phyloP scores from a whole-genome alignment of 306 rosid species.

The Astragalus glycyphyllos region DNA sequence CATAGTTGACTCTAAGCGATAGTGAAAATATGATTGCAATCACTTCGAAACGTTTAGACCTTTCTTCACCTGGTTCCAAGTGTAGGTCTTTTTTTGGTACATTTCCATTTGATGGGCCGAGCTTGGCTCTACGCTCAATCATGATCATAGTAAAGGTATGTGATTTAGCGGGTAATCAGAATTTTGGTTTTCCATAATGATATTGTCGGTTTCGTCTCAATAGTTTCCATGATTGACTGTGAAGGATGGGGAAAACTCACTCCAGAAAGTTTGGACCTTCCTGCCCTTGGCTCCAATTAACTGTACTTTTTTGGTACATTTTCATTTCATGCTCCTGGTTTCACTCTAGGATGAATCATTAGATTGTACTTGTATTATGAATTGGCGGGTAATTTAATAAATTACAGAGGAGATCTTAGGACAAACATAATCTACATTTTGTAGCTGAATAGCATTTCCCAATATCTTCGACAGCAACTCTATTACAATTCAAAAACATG shows the following conservation, averaged over 20 bases:
- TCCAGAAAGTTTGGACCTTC: not conserved
- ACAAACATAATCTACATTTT: conserved; percentile 36
- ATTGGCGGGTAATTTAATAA: conserved; percentile 17
- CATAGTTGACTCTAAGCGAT: not conserved
- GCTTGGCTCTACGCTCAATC: too few relatives aligned
- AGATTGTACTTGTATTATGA: not conserved
- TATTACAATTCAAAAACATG: conserved; percentile 39
- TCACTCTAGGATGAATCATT: conserved; percentile 11
- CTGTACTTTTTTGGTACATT: not conserved
- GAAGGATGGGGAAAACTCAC: conserved; percentile 10
- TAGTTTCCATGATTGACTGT: too few relatives aligned
- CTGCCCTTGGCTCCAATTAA: conserved; percentile 11
- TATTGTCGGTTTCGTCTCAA: too few relatives aligned
- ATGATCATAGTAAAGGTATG: too few relatives aligned
- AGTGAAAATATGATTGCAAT: too few relatives aligned
- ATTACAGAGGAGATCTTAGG: conserved; percentile 28
- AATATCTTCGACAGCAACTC: conserved; percentile 37
- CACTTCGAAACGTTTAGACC: too few relatives aligned
- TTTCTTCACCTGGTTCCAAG: too few relatives aligned
- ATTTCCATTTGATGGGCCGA: too few relatives aligned
- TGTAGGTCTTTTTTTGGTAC: too few relatives aligned
- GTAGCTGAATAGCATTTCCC: conserved; percentile 38
- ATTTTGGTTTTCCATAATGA: too few relatives aligned
- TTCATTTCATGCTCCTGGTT: conserved; percentile 3
- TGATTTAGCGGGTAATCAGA: too few relatives aligned